These are phyloP conservation scores for Mrakia blollopis DNA, from an alignment of 768 basidiomycete species.

Conservation along the genomic window DNA sequence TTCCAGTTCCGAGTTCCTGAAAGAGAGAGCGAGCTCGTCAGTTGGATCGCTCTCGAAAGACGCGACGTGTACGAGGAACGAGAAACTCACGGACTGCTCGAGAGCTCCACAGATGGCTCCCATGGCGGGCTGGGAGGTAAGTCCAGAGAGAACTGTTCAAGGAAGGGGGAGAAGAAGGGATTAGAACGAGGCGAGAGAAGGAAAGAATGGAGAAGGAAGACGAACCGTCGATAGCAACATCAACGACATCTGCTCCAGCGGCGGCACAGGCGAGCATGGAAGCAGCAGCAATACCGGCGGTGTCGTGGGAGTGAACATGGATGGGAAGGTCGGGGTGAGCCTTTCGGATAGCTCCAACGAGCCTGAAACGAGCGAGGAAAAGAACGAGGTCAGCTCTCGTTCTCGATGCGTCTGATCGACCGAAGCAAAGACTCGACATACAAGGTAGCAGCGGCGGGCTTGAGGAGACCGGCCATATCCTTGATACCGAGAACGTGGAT, in stretches of 20 bases:
- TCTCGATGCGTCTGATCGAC: neutral
- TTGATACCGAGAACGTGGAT: conserved; percentile 97
- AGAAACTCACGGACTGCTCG: conserved; percentile 68
- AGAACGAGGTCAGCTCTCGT: neutral
- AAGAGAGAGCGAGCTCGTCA: conserved; percentile 59
- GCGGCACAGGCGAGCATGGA: conserved; percentile 93
- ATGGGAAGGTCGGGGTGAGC: conserved; percentile 97
- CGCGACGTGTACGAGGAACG: neutral
- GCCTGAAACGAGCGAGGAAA: conserved; percentile 48
- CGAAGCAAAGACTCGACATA: conserved; percentile 46
- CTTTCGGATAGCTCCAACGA: conserved; percentile 89
- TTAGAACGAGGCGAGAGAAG: conserved; percentile 9
- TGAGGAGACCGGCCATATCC: conserved; percentile 96
- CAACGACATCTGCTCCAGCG: conserved; percentile 96
- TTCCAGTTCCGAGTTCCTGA: conserved; percentile 52
- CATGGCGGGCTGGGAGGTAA: conserved; percentile 99
- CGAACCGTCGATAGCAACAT: conserved; percentile 97
- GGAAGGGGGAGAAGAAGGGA: conserved; percentile 32
- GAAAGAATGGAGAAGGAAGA: conserved; percentile 16
- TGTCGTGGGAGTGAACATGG: conserved; percentile 99
- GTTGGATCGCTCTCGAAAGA: conserved; percentile 37
- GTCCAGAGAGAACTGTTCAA: conserved; percentile 88
- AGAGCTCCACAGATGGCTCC: conserved; percentile 91
- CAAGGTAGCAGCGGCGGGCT: conserved; percentile 89
- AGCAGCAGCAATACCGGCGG: conserved; percentile 95